phyloP scores from a whole-genome alignment of 805 yeast genomes.

The Teunomyces stri region DNA sequence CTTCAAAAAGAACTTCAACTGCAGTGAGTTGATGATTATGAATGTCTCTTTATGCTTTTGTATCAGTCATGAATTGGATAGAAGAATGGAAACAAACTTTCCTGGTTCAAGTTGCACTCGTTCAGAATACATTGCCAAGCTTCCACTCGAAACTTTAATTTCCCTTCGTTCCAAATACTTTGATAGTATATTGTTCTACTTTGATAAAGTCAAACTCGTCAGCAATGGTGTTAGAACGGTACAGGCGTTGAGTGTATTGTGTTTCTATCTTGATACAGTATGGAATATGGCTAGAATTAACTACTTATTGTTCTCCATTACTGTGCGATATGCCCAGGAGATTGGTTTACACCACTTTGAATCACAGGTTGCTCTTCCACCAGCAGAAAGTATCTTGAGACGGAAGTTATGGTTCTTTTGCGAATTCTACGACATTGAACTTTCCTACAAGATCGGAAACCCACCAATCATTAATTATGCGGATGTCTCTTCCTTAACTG shows the following conservation, averaged over 20 bases:
- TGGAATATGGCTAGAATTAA: conserved; percentile 31
- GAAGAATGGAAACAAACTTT: conserved; percentile 7
- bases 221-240: conserved; percentile 53
- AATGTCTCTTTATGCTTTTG: conserved; percentile 10
- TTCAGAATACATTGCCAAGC: neutral
- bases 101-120: neutral
- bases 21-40: conserved; percentile 18
- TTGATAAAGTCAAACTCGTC: conserved; percentile 46
- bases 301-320: conserved; percentile 41
- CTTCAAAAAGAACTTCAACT: conserved; percentile 1
- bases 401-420: conserved; percentile 50
- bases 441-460: conserved; percentile 46
- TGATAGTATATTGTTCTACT: conserved; percentile 45
- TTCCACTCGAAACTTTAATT: neutral
- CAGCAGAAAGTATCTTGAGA: conserved; percentile 17
- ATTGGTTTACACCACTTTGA: conserved; percentile 40
- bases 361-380: neutral
- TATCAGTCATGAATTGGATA: conserved; percentile 6
- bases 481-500: conserved; percentile 33
- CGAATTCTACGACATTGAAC: conserved; percentile 43
- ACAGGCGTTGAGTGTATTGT: conserved; percentile 50
- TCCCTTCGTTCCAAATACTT: neutral
- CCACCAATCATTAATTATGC: conserved; percentile 45
- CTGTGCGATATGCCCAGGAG: conserved; percentile 54
- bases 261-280: conserved; percentile 34